These are phyloP conservation scores for Podospora anserina DNA, from an alignment of 495 filamentous ascomycete genomes.

Conservation along the genomic window DNA sequence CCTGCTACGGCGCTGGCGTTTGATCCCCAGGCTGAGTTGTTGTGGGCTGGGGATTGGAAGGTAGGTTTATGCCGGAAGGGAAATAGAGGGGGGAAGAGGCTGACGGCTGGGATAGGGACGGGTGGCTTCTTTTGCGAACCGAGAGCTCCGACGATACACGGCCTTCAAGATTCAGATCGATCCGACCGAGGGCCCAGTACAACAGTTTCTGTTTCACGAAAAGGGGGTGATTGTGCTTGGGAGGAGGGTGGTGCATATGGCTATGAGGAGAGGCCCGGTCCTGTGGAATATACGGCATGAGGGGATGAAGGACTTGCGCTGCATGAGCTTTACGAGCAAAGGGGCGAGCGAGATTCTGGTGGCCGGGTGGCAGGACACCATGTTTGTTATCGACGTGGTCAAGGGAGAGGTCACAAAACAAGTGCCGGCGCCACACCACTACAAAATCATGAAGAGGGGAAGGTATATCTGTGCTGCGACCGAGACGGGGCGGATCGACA, in stretches of 20 bases:
- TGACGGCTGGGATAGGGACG: conserved; percentile 57
- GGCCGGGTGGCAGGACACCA: conserved; percentile 77
- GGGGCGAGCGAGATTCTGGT: conserved; percentile 76
- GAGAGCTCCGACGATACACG: conserved; percentile 67
- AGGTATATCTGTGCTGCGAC: conserved; percentile 91
- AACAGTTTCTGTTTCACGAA: conserved; percentile 81
- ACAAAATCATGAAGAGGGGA: conserved; percentile 86
- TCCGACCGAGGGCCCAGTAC: conserved; percentile 63
- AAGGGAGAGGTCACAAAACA: conserved; percentile 76
- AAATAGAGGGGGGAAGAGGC: background rate
- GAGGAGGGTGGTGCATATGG: conserved; percentile 77
- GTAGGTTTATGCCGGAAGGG: conserved; percentile 47
- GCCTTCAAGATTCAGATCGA: conserved; percentile 66
- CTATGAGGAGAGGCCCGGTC: conserved; percentile 70
- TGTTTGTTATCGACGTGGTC: conserved; percentile 87
- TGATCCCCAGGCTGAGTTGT: conserved; percentile 78
- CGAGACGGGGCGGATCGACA: conserved; percentile 73
- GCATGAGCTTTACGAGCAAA: conserved; percentile 92
- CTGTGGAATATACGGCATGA: conserved; percentile 78
- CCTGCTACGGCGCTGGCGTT: conserved; percentile 74
- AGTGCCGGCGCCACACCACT: conserved; percentile 68
- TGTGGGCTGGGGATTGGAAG: conserved; percentile 90
- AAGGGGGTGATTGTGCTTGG: conserved; percentile 80
- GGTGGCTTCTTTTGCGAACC: conserved; percentile 78
- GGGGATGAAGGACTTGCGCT: conserved; percentile 77